These are phyloP conservation scores for Fusarium phyllophilum DNA, from an alignment of 2,329 filamentous ascomycete species.

Conservation along the genomic window DNA sequence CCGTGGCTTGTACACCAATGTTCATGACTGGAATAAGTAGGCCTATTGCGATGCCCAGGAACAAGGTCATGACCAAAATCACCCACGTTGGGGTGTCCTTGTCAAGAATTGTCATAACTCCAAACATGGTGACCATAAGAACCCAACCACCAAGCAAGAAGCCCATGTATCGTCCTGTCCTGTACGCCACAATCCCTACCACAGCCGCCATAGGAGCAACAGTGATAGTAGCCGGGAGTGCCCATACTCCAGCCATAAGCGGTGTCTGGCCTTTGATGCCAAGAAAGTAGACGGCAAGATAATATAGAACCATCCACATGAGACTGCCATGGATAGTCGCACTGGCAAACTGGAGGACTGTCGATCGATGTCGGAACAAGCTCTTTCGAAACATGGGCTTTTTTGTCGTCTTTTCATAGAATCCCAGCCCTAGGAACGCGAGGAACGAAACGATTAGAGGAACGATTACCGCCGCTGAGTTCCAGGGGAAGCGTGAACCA, in stretches of 20 bases:
- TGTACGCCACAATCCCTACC: constrained; percentile 64
- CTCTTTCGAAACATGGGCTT: constrained; percentile 40
- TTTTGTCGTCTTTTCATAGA: constrained; percentile 28
- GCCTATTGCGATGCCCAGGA: constrained; percentile 70
- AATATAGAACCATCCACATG: constrained; percentile 46
- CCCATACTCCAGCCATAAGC: constrained; percentile 54
- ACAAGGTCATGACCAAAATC: constrained; percentile 71
- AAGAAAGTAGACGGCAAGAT: constrained; percentile 43
- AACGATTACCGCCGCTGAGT: constrained; percentile 56
- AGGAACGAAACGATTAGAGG: constrained; percentile 66
- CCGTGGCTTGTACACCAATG: constrained; percentile 69
- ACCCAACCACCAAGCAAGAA: constrained; percentile 71
- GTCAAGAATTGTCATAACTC: constrained; percentile 61
- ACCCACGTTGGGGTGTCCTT: constrained; percentile 59
- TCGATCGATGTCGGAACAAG: constrained; percentile 36
- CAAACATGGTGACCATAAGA: constrained; percentile 66
- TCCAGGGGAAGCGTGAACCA: constrained; percentile 37
- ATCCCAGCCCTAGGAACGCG: constrained; percentile 52
- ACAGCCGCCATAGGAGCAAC: constrained; percentile 69
- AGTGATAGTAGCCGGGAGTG: constrained; percentile 70
- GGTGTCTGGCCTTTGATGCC: constrained; percentile 36
- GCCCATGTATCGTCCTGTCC: constrained; percentile 69
- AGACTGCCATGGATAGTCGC: constrained; percentile 39
- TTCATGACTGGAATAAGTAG: constrained; percentile 72
- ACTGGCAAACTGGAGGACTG: constrained; percentile 34